Conservation (phyloP, 768 basidiomycete genomes). For the Strobilomyces dryophilus region DNA sequence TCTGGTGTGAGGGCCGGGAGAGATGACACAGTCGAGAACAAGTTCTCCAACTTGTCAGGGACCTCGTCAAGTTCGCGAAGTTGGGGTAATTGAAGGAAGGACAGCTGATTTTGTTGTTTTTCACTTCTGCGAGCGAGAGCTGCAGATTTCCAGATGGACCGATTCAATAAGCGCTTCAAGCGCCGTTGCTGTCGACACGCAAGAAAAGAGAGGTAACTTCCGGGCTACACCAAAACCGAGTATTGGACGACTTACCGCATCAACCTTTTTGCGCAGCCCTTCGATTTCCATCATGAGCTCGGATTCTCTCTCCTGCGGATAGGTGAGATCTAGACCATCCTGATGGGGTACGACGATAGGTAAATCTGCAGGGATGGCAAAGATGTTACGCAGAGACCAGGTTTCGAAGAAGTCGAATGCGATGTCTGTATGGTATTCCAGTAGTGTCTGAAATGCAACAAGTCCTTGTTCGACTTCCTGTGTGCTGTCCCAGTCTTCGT, state of each 20-base stretch:
- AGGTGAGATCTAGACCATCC: constrained; percentile 60
- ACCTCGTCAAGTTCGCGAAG: constrained; percentile 36
- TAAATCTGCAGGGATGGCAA: constrained; percentile 65
- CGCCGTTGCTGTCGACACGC: constrained; percentile 53
- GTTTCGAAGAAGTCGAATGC: constrained; percentile 92
- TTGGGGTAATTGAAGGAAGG: constrained; percentile 41
- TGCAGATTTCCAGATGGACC: constrained; percentile 47
- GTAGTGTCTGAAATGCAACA: constrained; percentile 81
- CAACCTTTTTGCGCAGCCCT: constrained; percentile 58
- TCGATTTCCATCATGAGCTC: constrained; percentile 67
- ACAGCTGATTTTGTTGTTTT: constrained; percentile 38
- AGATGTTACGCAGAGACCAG: constrained; percentile 87
- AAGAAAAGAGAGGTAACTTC: constrained; percentile 8
- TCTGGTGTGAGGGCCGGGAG: constrained; percentile 45
- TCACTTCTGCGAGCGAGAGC: constrained; percentile 46
- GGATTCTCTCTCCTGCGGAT: constrained; percentile 53
- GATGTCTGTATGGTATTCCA: constrained; percentile 84
- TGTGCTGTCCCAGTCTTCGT: constrained; percentile 52
- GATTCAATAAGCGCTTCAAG: constrained; percentile 51
- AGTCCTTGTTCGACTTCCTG: constrained; percentile 77
- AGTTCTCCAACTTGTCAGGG: constrained; percentile 36
- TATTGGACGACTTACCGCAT: constrained; percentile 56
- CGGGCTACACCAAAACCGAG: background rate
- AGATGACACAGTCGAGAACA: constrained; percentile 47
- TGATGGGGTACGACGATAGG: constrained; percentile 78